These are phyloP conservation scores for Jackrogersella minutella DNA, from an alignment of 495 filamentous ascomycete genomes.

Conservation along the genomic window DNA sequence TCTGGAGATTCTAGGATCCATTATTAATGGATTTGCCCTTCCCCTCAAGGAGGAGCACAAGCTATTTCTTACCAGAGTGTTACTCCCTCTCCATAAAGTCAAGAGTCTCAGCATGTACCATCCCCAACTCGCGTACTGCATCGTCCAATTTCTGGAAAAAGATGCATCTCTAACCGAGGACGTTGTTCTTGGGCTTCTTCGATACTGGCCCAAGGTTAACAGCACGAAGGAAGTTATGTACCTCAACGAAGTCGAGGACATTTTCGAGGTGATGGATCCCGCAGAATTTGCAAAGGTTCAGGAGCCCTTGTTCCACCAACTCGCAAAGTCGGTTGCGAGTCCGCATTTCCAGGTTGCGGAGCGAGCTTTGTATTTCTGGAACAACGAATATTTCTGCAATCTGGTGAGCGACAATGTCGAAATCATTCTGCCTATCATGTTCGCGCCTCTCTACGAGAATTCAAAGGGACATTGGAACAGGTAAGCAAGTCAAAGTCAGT, in stretches of 20 bases:
- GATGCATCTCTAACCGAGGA: conserved; percentile 97
- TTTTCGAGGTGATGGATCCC: conserved; percentile 99
- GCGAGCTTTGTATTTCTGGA: conserved; percentile 99
- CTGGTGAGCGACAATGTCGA: conserved; percentile 99
- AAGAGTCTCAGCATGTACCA: conserved; percentile 99
- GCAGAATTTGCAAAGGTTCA: conserved; percentile 99
- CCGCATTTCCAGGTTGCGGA: conserved; percentile 99
- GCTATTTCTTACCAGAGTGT: conserved; percentile 90
- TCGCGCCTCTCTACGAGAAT: conserved; percentile 97
- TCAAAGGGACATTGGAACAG: conserved; percentile 99
- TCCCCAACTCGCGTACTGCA: conserved; percentile 97
- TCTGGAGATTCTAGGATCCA: conserved; percentile 95
- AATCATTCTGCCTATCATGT: conserved; percentile 98
- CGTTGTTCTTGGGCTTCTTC: conserved; percentile 91
- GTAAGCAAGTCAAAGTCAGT: conserved; percentile 58
- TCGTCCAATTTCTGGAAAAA: conserved; percentile 99
- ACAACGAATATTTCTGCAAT: conserved; percentile 99
- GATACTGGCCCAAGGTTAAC: conserved; percentile 99
- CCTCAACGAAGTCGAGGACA: conserved; percentile 98
- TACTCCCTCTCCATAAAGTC: conserved; percentile 95
- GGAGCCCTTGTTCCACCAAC: conserved; percentile 93
- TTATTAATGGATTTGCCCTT: conserved; percentile 98
- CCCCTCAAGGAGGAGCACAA: conserved; percentile 99
- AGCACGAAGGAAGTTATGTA: conserved; percentile 99
- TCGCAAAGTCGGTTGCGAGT: conserved; percentile 97